Conservation (phyloP, 116 monocot genomes). For the Zostera marina region DNA sequence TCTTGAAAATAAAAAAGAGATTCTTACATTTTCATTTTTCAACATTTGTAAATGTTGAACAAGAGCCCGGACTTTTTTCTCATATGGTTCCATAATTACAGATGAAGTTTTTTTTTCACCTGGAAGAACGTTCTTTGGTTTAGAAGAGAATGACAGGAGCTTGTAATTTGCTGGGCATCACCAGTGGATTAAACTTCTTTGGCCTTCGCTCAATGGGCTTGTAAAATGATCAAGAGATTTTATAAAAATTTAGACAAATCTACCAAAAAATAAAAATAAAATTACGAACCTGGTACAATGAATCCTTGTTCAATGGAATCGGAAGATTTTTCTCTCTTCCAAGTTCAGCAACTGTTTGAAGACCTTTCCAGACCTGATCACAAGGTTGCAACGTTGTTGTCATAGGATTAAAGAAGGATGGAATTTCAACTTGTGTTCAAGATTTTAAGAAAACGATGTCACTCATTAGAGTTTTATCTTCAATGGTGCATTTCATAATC, state of each 20-base stretch:
- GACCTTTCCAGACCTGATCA: conserved; percentile 57
- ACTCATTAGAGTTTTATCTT: conserved; percentile 89
- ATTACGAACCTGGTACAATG: conserved; percentile 57
- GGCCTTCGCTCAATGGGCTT: conserved; percentile 75
- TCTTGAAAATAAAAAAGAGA: too few species aligned
- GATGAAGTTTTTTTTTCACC: conserved; percentile 38
- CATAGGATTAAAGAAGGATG: conserved; percentile 70
- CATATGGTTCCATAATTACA: conserved; percentile 85
- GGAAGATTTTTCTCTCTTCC: conserved; percentile 56
- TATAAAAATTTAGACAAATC: neutral
- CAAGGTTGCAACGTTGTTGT: conserved; percentile 60
- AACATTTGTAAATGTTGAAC: conserved; percentile 60
- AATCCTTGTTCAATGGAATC: conserved; percentile 74
- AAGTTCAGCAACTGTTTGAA: conserved; percentile 72
- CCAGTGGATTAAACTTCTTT: conserved; percentile 76
- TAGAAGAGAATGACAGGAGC: conserved; percentile 70
- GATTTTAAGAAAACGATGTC: conserved; percentile 89
- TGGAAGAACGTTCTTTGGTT: conserved; percentile 44
- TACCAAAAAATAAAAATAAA: neutral
- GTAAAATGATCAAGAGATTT: neutral
- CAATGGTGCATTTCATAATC: conserved; percentile 87
- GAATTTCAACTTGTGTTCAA: conserved; percentile 79
- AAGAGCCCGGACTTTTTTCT: conserved; percentile 50
- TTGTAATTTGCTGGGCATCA: conserved; percentile 58
- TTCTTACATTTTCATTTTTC: conserved; percentile 64